phyloP scores from a whole-genome alignment of 2,329 filamentous ascomycete genomes.

The Dactylellina leptospora region DNA sequence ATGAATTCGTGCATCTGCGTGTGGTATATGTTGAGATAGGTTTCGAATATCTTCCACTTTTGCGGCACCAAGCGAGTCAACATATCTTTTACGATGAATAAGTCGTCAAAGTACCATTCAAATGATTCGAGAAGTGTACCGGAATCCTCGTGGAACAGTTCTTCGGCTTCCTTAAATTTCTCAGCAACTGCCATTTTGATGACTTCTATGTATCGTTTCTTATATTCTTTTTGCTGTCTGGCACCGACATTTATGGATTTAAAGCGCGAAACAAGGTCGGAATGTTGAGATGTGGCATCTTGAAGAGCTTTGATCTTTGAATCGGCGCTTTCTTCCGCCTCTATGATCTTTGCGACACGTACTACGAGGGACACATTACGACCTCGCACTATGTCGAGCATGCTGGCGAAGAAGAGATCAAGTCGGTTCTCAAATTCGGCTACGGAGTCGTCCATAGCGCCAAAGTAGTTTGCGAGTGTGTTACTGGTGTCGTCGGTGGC shows the following conservation, averaged over 20 bases:
- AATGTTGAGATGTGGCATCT: slow-evolving; percentile 93
- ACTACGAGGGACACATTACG: slow-evolving; percentile 92
- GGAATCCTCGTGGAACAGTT: slow-evolving; percentile 83
- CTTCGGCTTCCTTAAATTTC: slow-evolving; percentile 76
- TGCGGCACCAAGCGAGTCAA: slow-evolving; percentile 92
- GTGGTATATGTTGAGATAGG: slow-evolving; percentile 91
- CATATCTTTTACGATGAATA: slow-evolving; percentile 91
- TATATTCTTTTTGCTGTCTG: slow-evolving; percentile 92
- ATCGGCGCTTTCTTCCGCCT: slow-evolving; percentile 96
- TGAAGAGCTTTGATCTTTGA: slow-evolving; percentile 88
- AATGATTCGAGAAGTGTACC: slow-evolving; percentile 83
- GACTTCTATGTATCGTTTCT: slow-evolving; percentile 88
- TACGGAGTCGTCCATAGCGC: slow-evolving; percentile 82
- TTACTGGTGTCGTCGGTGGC: slow-evolving; percentile 79
- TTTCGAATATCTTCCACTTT: slow-evolving; percentile 94
- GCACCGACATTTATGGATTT: slow-evolving; percentile 91
- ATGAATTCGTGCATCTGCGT: slow-evolving; percentile 94
- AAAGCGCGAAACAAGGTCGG: slow-evolving; percentile 82
- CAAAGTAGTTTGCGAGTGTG: slow-evolving; percentile 90
- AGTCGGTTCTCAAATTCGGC: slow-evolving; percentile 97
- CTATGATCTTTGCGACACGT: slow-evolving; percentile 87
- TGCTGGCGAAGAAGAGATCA: slow-evolving; percentile 83
- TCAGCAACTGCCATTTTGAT: slow-evolving; percentile 77
- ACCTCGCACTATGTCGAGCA: slow-evolving; percentile 84
- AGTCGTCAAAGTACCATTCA: slow-evolving; percentile 97